Base-by-base conservation (phyloP, 345 rosid genomes). In the Sonneratia alba region DNA sequence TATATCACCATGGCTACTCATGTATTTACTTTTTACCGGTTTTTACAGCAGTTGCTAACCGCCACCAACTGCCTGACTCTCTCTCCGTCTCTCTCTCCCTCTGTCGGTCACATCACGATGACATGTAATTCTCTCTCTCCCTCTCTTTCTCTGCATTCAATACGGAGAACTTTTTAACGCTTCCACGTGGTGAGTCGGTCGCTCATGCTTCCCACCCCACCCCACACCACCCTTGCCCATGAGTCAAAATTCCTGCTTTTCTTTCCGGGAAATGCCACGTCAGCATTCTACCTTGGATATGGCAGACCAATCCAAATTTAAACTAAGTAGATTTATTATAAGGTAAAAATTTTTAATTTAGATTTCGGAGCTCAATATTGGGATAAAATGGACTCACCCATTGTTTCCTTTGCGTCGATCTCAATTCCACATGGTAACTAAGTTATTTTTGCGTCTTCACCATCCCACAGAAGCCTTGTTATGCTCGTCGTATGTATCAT, bases 101-200 rank as follows among this genome's bases (percentile, higher is more conserved):
- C 18, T 18, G 19, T 53, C 59, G 59, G 59, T 53, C 71, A 40
- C 36, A 49, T 34, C 71, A 49, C 51, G 15, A 47, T 47, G 14
- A 47, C 71, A 51, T 49, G 43, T 10, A 32, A 27, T 53, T 75
- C 68, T 74, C 24, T 13, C 36, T 63, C 36, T 55, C 55, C 62
- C 38, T 57, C 51, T 62, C 67, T 3, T 42, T 72, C 67, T n/a
- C 55, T 38, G 8, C 32, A 36, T 38, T 42, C 48, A 43, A 67
- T 67, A 40, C 36, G 6, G 57, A 38, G 11, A 38, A 13, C 18
- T 70, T 78, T 42, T 62, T 63, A 70, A 51, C 48, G 6, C 66
- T 38, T 68, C 71, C 77, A 77, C 81, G 74, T 74, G 76, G 72
- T 37, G 75, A 64, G 83, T 79, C 81, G 81, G 76, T 78, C 55